These are phyloP conservation scores for Rhizoclosmatium sp. DNA, from an alignment of 192 early-diverging fungal species.

Conservation along the genomic window DNA sequence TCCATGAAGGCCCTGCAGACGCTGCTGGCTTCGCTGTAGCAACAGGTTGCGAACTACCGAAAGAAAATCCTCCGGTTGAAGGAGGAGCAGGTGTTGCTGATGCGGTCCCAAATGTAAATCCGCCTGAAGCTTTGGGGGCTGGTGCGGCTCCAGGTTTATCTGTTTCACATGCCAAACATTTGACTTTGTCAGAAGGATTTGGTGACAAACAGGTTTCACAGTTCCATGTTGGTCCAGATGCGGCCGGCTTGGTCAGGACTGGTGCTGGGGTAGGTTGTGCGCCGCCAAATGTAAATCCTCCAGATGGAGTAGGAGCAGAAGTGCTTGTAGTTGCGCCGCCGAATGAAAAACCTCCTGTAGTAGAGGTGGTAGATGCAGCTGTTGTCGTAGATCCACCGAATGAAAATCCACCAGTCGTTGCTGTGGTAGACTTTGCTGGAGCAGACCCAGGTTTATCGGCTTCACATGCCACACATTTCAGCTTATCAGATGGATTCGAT, in stretches of 20 bases:
- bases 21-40: slow-evolving; percentile 11
- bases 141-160: slow-evolving; percentile 6
- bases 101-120: background rate
- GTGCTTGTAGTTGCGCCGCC: background rate
- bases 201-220: slow-evolving; percentile 20
- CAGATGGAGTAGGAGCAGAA: background rate
- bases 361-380: background rate
- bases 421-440: background rate
- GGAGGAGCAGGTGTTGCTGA: background rate
- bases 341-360: slow-evolving; percentile 13
- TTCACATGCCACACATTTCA: slow-evolving; percentile 20
- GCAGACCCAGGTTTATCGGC: background rate
- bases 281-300: slow-evolving; percentile 4
- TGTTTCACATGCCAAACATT: slow-evolving; percentile 28
- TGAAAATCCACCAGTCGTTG: slow-evolving; percentile 3
- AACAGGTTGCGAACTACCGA: background rate
- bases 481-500: background rate
- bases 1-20: background rate
- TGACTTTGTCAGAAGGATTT: slow-evolving; percentile 13
- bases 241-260: background rate
- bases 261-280: background rate
- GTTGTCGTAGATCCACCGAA: background rate
- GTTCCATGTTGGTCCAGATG: slow-evolving; percentile 13
- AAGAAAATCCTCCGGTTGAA: background rate
- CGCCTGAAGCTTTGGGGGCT: background rate